These are phyloP conservation scores for Medicago truncatula DNA, from an alignment of 306 rosid genomes.

Conservation along the genomic window DNA sequence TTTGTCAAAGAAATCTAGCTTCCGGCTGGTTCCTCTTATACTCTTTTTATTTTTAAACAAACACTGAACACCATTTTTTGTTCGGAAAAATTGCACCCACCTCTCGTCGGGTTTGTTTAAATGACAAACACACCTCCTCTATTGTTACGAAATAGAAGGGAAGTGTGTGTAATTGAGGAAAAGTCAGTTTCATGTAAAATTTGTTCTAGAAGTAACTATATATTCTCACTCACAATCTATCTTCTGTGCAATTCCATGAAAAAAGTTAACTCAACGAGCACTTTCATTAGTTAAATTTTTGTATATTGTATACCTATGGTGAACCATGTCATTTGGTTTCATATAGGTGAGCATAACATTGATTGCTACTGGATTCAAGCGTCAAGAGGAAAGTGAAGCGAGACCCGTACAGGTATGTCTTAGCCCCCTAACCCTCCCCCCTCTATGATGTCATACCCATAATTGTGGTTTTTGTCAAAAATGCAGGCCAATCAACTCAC, in stretches of 20 bases:
- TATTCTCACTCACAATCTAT: background rate
- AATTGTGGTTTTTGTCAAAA: conserved; percentile 33
- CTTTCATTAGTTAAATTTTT: conserved; percentile 17
- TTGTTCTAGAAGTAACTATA: conserved; percentile 10
- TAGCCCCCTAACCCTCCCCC: background rate
- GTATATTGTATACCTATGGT: background rate
- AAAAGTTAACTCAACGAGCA: background rate
- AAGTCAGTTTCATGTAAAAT: background rate
- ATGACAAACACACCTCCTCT: background rate
- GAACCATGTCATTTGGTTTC: conserved; percentile 39
- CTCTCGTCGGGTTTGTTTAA: background rate
- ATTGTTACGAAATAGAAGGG: background rate
- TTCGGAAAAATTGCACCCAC: background rate
- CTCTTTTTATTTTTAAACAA: conserved; percentile 4
- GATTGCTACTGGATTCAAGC: conserved; percentile 99
- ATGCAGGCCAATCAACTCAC: conserved; percentile 71
- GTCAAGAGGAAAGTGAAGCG: conserved; percentile 93
- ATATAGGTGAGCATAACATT: conserved; percentile 92
- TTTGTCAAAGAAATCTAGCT: conserved; percentile 18
- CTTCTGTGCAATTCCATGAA: background rate
- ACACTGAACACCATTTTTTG: background rate
- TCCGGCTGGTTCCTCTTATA: background rate
- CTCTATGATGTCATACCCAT: conserved; percentile 15
- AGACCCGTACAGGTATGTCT: conserved; percentile 73
- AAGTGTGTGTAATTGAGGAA: conserved; percentile 8